A percentile compares a stretch with the other conserved stretches of the same genome.
Conservation (phyloP, 495 filamentous ascomycete genomes). For the Hyaloscypha hepaticicola region DNA sequence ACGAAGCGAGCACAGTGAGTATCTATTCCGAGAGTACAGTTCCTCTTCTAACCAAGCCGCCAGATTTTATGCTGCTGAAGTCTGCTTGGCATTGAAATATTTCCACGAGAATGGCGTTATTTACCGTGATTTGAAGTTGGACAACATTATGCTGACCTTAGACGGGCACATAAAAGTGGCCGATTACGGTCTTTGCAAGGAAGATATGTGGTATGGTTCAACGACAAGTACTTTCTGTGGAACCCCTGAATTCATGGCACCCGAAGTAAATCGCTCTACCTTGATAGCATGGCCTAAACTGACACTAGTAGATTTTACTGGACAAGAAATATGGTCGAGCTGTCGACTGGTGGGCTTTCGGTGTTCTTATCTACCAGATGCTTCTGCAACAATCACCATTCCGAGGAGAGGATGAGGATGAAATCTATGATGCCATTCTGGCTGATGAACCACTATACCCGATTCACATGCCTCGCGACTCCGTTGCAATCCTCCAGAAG, state of each 20-base stretch:
- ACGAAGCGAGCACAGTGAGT: slow-evolving; percentile 93
- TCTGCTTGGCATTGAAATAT: slow-evolving; percentile 96
- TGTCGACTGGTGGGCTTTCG: slow-evolving; percentile 99
- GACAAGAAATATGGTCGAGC: slow-evolving; percentile 98
- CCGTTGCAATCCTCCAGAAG: slow-evolving; percentile 96
- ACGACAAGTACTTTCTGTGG: slow-evolving; percentile 98
- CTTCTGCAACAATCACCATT: slow-evolving; percentile 98
- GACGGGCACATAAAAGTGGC: slow-evolving; percentile 99
- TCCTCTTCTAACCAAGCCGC: slow-evolving; percentile 10
- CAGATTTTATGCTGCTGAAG: slow-evolving; percentile 97
- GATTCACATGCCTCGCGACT: slow-evolving; percentile 98
- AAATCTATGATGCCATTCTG: slow-evolving; percentile 99
- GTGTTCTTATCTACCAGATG: slow-evolving; percentile 99
- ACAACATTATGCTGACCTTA: slow-evolving; percentile 94
- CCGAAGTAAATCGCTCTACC: slow-evolving; percentile 64
- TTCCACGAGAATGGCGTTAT: slow-evolving; percentile 99
- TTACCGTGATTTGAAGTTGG: slow-evolving; percentile 98
- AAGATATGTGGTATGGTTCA: slow-evolving; percentile 98
- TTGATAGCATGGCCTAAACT: slow-evolving; percentile 5
- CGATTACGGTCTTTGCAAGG: slow-evolving; percentile 98
- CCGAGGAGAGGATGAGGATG: slow-evolving; percentile 98
- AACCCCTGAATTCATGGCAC: slow-evolving; percentile 99
- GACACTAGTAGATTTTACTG: slow-evolving; percentile 74
- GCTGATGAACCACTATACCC: slow-evolving; percentile 97
- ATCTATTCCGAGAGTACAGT: not conserved